Evolutionary conservation across 2,329 filamentous ascomycete genomes (phyloP).

Genomic region (Trichophyton benhamiae): DNA sequence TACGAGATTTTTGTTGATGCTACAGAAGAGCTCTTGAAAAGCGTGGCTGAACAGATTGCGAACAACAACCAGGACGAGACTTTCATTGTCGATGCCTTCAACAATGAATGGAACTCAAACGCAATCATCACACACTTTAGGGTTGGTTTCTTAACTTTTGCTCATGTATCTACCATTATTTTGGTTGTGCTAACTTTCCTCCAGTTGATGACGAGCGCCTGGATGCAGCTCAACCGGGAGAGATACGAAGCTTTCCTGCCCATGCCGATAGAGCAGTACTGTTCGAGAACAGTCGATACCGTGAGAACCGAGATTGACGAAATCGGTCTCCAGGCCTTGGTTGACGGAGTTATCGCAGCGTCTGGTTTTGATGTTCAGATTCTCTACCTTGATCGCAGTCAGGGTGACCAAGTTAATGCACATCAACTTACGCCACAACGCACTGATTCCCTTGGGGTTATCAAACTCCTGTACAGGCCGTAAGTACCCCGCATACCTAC

Average conservation of each 20-base stretch:
- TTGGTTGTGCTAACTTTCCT: slow-evolving; percentile 17
- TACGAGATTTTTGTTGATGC: slow-evolving; percentile 77
- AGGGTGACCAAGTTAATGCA: slow-evolving; percentile 57
- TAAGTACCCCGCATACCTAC: slow-evolving; percentile 30
- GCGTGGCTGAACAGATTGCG: slow-evolving; percentile 48
- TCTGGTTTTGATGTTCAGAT: slow-evolving; percentile 73
- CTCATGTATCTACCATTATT: too few species aligned
- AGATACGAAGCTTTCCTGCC: slow-evolving; percentile 63
- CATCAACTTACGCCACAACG: slow-evolving; percentile 28
- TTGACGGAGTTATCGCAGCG: slow-evolving; percentile 67
- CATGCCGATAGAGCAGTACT: slow-evolving; percentile 54
- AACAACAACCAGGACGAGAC: slow-evolving; percentile 41
- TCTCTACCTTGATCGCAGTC: slow-evolving; percentile 77
- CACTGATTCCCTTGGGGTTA: slow-evolving; percentile 40
- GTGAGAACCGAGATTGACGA: slow-evolving; percentile 79
- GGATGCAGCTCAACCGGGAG: slow-evolving; percentile 61
- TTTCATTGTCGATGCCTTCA: slow-evolving; percentile 58
- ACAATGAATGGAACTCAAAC: slow-evolving; percentile 54
- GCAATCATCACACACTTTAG: slow-evolving; percentile 74
- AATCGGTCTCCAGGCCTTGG: slow-evolving; percentile 65
- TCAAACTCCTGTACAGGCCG: slow-evolving; percentile 58
- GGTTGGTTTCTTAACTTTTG: slow-evolving; percentile 29
- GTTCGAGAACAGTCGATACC: slow-evolving; percentile 57
- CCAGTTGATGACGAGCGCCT: slow-evolving; percentile 69
- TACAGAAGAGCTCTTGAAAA: slow-evolving; percentile 54